phyloP scores from a whole-genome alignment of 208 protist genomes.

The Trypanosoma avium region DNA sequence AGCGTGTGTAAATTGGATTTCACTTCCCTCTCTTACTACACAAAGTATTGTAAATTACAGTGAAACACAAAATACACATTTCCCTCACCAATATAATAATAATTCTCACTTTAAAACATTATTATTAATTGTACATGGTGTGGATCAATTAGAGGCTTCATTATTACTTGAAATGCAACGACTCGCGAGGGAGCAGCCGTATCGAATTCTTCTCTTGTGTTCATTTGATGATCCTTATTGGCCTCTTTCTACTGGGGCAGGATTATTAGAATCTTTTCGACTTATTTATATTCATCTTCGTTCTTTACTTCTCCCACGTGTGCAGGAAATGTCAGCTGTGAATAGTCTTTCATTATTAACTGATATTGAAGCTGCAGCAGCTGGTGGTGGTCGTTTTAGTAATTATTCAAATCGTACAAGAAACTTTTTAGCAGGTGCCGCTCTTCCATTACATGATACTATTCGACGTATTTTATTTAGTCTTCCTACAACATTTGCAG shows the following conservation, averaged over 20 bases:
- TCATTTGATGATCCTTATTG: constrained; percentile 73
- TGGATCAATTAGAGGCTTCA: constrained; percentile 55
- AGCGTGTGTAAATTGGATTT: constrained; percentile 18
- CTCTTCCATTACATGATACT: constrained; percentile 72
- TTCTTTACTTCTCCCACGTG: constrained; percentile 57
- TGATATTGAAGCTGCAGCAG: constrained; percentile 43
- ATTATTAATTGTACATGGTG: constrained; percentile 65
- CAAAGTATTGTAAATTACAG: background rate
- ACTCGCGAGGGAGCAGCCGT: constrained; percentile 42
- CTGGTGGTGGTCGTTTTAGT: constrained; percentile 13
- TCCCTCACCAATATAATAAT: background rate
- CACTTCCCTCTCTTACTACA: constrained; percentile 20
- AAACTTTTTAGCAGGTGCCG: background rate
- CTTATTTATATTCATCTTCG: constrained; percentile 59
- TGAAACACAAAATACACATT: no score
- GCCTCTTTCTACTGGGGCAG: constrained; percentile 27
- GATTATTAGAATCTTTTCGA: constrained; percentile 35
- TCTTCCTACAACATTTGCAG: constrained; percentile 59
- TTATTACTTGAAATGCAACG: constrained; percentile 34
- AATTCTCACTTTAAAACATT: constrained; percentile 15
- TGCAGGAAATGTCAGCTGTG: constrained; percentile 49
- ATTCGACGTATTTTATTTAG: constrained; percentile 77
- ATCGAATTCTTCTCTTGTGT: constrained; percentile 29
- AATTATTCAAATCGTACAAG: constrained; percentile 13
- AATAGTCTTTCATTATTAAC: constrained; percentile 54